phyloP scores from a whole-genome alignment of 305 asterid genomes.

The Fraxinus sp. region DNA sequence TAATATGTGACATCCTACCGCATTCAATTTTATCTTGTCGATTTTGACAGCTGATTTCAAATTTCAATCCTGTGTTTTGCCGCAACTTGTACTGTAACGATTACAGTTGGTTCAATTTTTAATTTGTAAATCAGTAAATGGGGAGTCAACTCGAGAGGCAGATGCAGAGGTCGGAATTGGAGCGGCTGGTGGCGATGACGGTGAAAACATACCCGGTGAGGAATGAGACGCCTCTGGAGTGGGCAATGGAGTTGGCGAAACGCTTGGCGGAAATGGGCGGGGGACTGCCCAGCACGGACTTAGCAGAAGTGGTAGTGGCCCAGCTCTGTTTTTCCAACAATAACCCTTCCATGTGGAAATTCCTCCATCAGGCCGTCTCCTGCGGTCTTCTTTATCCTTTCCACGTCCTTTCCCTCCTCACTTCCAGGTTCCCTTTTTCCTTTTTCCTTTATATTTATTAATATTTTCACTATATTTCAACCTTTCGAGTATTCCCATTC shows the following conservation, averaged over 20 bases:
- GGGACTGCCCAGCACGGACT: slow-evolving; percentile 16
- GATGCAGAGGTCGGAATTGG: not conserved
- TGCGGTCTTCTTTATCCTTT: slow-evolving; percentile 21
- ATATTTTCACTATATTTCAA: not conserved
- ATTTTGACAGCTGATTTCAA: not conserved
- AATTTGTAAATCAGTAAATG: not conserved
- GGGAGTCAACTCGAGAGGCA: not conserved
- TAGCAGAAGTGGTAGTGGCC: slow-evolving; percentile 10
- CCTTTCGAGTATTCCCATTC: not conserved
- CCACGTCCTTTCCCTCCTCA: slow-evolving; percentile 26
- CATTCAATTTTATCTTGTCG: not conserved
- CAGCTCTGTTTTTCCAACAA: slow-evolving; percentile 23
- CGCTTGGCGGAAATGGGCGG: not conserved
- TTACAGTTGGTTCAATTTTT: not conserved
- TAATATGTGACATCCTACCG: not conserved
- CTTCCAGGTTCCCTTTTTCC: slow-evolving; percentile 18
- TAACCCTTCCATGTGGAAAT: slow-evolving; percentile 25
- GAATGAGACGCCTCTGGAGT: slow-evolving; percentile 1
- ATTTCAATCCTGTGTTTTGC: not conserved
- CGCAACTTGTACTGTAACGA: not conserved
- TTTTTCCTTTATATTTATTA: not conserved
- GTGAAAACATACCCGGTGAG: not conserved
- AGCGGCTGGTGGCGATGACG: not conserved
- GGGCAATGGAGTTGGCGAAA: slow-evolving; percentile 22
- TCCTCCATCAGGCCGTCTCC: slow-evolving; percentile 21